Evolutionary conservation across 768 basidiomycete genomes (phyloP).

Genomic region (Rhizopogon vesiculosus): DNA sequence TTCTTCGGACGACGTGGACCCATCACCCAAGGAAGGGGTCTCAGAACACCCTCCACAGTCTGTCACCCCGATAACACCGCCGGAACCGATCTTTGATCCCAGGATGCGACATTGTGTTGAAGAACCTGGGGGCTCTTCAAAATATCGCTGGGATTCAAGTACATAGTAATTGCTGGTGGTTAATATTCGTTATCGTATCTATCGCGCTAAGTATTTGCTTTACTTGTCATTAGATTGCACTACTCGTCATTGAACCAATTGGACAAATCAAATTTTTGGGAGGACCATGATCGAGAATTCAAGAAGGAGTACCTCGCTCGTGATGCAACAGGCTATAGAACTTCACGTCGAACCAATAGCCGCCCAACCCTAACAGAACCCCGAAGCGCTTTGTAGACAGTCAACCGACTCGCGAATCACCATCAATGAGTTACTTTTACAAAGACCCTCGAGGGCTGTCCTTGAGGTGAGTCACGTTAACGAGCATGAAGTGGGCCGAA

Average conservation of each 20-base stretch:
- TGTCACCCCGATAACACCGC: conserved; percentile 27
- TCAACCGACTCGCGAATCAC: no score
- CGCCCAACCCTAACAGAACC: no score
- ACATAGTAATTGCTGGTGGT: background rate
- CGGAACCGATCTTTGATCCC: conserved; percentile 22
- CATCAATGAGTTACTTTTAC: no score
- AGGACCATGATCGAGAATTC: background rate
- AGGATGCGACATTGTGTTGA: conserved; percentile 26
- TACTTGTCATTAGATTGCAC: background rate
- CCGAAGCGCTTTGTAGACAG: no score
- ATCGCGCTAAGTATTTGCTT: background rate
- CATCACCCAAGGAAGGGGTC: conserved; percentile 30
- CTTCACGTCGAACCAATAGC: no score
- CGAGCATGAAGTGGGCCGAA: no score
- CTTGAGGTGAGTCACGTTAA: no score
- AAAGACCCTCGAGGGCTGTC: no score
- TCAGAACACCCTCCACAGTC: conserved; percentile 20
- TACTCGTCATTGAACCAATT: background rate
- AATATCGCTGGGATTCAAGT: conserved; percentile 5
- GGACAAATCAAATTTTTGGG: background rate
- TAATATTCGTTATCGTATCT: background rate
- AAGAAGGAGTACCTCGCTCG: background rate
- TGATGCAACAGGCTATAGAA: background rate
- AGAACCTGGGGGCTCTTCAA: conserved; percentile 23
- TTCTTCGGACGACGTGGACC: conserved; percentile 24